Base-by-base conservation (phyloP, 495 filamentous ascomycete genomes). In the Podospora bellae-mahoneyi region DNA sequence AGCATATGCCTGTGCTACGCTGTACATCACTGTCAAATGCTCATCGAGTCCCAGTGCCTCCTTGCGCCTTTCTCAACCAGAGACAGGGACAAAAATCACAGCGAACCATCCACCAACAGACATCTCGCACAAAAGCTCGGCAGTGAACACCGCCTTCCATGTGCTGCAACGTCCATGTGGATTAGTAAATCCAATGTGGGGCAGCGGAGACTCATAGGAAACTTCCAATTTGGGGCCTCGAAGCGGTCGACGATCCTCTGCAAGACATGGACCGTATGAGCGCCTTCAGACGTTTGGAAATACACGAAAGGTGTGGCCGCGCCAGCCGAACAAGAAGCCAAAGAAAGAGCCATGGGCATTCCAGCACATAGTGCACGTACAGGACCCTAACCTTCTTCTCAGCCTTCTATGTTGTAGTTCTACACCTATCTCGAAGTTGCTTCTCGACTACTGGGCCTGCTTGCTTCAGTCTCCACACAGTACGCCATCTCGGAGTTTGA, bases 201-300 rank as follows among this genome's bases (percentile, higher is more conserved):
- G n/a, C 55, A 58, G 55, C 55, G 55, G 55, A 26, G 55, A 58
- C 55, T 19, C 13, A 1, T 9, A 58, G 23, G 19, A 26, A 18
- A 18, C 23, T 26, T 20, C 55, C 55, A 58, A 58, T 58, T 58
- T 58, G 18, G 23, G 19, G 4, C n/a, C 55, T 20, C n/a, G 23
- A 20, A 58, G 55, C 23, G 55, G 55, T 58, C 18, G 55, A 58
- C 55, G 55, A 58, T 58, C 55, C 54, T 58, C n/a, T 58, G 55
- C 55, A 20, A 58, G 55, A 58, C 55, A 58, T 26, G 20, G 55
- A 20, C 55, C 55, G 23, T 26, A 19, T 58, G 39, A 48, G 39
- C 39, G n/a, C 55, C 55, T 58, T 4, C 55, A 58, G 55, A 58
- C 15, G 23, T 58, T 58, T 58, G 23, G 3, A 48, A 26, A 58